phyloP scores from a whole-genome alignment of 129 eudicot genomes.

The Pseudognaphalium luteoalbum region DNA sequence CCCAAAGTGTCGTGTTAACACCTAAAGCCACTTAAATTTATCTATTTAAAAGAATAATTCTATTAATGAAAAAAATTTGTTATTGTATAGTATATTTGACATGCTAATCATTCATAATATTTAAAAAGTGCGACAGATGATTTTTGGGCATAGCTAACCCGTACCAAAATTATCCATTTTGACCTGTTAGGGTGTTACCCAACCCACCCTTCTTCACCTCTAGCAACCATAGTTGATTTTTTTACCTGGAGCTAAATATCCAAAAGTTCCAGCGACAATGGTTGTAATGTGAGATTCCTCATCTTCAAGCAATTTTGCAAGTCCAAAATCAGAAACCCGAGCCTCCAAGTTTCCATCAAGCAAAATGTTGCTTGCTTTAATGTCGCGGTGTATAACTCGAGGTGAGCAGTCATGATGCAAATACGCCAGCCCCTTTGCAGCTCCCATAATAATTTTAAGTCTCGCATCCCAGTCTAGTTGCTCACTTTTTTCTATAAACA shows the following conservation, averaged over 20 bases:
- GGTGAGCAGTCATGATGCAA: constrained; percentile 99
- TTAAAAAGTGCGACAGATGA: not conserved
- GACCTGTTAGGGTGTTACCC: not conserved
- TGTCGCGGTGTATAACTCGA: constrained; percentile 92
- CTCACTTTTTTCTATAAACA: constrained; percentile 62
- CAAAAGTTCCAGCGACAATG: constrained; percentile 98
- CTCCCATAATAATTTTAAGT: constrained; percentile 86
- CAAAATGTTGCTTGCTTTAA: constrained; percentile 95
- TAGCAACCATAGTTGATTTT: constrained; percentile 10
- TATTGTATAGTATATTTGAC: not conserved
- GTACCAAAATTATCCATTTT: not conserved
- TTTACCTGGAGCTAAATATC: constrained; percentile 97
- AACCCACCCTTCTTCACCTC: not conserved
- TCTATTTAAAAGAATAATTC: not conserved
- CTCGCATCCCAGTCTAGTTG: constrained; percentile 90
- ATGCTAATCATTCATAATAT: not conserved
- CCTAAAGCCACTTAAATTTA: not conserved
- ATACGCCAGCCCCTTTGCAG: constrained; percentile 95
- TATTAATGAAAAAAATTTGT: not conserved
- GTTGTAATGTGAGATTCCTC: constrained; percentile 99
- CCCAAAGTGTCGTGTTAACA: not conserved
- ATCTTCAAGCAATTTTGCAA: constrained; percentile 92
- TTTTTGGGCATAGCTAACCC: not conserved
- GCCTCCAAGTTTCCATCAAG: constrained; percentile 94
- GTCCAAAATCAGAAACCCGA: constrained; percentile 98